Evolutionary conservation across 2,329 filamentous ascomycete genomes (phyloP).

Genomic region (Fusarium chuoi): DNA sequence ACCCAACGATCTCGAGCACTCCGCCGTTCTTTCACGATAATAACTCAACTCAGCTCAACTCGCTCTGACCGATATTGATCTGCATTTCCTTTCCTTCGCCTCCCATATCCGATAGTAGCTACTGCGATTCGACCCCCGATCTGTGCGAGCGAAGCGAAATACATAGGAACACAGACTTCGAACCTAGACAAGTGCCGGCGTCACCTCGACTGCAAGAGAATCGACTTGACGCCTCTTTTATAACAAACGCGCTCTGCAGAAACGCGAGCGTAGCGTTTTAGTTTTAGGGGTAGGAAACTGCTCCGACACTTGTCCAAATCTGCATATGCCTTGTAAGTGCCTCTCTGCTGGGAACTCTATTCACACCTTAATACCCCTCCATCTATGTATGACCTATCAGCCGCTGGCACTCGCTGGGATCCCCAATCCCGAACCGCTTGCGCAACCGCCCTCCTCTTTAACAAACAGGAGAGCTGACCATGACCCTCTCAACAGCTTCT

Average conservation of each 20-base stretch:
- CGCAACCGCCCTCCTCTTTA: constrained; percentile 24
- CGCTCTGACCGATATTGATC: neutral
- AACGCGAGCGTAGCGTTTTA: constrained; percentile 39
- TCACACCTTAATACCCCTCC: constrained; percentile 22
- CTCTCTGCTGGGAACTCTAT: constrained; percentile 11
- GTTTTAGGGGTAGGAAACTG: constrained; percentile 46
- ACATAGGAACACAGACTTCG: constrained; percentile 28
- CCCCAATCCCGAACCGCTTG: constrained; percentile 17
- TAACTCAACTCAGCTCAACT: constrained; percentile 5
- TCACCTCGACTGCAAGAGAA: constrained; percentile 22
- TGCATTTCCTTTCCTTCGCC: neutral
- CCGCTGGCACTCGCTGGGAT: neutral
- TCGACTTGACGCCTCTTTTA: constrained; percentile 28
- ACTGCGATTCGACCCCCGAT: constrained; percentile 18
- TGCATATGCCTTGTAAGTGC: constrained; percentile 52
- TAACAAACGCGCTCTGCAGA: constrained; percentile 42
- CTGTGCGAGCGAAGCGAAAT: constrained; percentile 29
- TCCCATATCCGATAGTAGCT: constrained; percentile 16
- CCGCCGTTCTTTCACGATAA: constrained; percentile 31
- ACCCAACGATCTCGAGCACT: constrained; percentile 31
- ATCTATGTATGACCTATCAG: constrained; percentile 20
- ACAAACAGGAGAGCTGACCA: constrained; percentile 36
- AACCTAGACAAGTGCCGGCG: constrained; percentile 35
- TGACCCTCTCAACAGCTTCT: constrained; percentile 49
- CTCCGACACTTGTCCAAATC: constrained; percentile 45